These are phyloP conservation scores for Ophiostoma quercus DNA, from an alignment of 2,329 filamentous ascomycete species.

Conservation along the genomic window DNA sequence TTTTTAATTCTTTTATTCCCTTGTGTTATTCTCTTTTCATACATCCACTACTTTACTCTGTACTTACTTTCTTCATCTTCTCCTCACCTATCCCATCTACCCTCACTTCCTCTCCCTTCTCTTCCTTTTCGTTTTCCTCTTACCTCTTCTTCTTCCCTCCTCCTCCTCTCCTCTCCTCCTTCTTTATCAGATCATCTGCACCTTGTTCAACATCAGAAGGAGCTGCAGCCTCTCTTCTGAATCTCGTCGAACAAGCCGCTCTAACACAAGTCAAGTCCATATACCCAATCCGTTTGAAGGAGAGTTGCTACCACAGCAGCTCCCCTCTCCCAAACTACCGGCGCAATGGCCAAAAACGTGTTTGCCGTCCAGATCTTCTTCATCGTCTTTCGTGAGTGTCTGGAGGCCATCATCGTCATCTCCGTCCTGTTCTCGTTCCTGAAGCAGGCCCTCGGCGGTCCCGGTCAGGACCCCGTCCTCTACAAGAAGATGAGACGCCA, in stretches of 20 bases:
- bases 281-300: constrained; percentile 12
- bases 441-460: constrained; percentile 68
- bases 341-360: constrained; percentile 58
- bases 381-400: constrained; percentile 78
- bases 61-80: neutral
- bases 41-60: neutral
- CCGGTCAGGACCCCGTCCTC: constrained; percentile 53
- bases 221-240: constrained; percentile 12
- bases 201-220: constrained; percentile 15
- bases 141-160: neutral
- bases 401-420: constrained; percentile 80
- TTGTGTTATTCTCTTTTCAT: neutral
- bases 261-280: neutral
- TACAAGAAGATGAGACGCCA: constrained; percentile 66
- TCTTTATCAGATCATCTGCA: constrained; percentile 16
- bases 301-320: constrained; percentile 19
- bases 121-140: neutral
- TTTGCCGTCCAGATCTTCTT: constrained; percentile 82
- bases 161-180: neutral
- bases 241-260: neutral
- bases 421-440: constrained; percentile 82
- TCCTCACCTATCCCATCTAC: constrained; percentile 8
- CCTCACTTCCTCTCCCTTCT: neutral
- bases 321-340: constrained; percentile 15
- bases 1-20: no score